These are phyloP conservation scores for Seiridium cupressi DNA, from an alignment of 2,329 filamentous ascomycete genomes.

Conservation along the genomic window DNA sequence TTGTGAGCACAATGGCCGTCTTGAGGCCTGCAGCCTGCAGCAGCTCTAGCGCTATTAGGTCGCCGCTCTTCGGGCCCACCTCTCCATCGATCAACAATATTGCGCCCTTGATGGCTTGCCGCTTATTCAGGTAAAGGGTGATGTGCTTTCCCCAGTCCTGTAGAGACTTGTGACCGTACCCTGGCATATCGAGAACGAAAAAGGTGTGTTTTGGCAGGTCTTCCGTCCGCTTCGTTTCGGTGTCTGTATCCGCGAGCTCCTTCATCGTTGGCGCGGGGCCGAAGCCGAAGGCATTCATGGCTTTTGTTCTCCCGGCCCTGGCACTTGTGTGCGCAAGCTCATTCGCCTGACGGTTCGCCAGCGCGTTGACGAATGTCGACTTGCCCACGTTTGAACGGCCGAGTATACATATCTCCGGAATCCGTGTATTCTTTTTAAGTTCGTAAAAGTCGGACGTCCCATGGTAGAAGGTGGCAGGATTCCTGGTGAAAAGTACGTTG, in stretches of 20 bases:
- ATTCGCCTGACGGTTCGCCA: slow-evolving; percentile 58
- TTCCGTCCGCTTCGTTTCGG: slow-evolving; percentile 27
- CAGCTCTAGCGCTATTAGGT: slow-evolving; percentile 44
- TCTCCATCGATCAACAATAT: slow-evolving; percentile 53
- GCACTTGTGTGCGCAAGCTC: slow-evolving; percentile 47
- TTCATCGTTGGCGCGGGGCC: slow-evolving; percentile 34
- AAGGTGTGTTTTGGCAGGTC: slow-evolving; percentile 44
- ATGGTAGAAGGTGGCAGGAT: slow-evolving; percentile 23
- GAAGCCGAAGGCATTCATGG: slow-evolving; percentile 56
- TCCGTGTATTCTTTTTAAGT: slow-evolving; percentile 48
- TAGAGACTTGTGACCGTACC: slow-evolving; percentile 46
- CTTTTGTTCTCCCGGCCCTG: slow-evolving; percentile 50
- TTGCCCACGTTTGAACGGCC: slow-evolving; percentile 90
- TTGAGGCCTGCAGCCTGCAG: slow-evolving; percentile 42
- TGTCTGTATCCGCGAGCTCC: slow-evolving; percentile 19
- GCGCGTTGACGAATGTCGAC: slow-evolving; percentile 82
- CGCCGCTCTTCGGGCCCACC: slow-evolving; percentile 47
- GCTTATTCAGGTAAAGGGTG: slow-evolving; percentile 45
- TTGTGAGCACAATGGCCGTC: slow-evolving; percentile 53
- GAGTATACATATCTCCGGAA: slow-evolving; percentile 70
- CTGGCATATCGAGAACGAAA: slow-evolving; percentile 50
- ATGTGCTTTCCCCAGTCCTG: slow-evolving; percentile 53
- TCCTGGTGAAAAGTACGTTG: slow-evolving; percentile 21
- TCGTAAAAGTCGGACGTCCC: slow-evolving; percentile 37
- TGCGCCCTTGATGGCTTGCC: slow-evolving; percentile 48